A percentile compares a stretch with the other conserved stretches of the same genome.
These are phyloP conservation scores for Globisporangium yorkense DNA, from an alignment of 352 stramenopile genomes.

Conservation along the genomic window DNA sequence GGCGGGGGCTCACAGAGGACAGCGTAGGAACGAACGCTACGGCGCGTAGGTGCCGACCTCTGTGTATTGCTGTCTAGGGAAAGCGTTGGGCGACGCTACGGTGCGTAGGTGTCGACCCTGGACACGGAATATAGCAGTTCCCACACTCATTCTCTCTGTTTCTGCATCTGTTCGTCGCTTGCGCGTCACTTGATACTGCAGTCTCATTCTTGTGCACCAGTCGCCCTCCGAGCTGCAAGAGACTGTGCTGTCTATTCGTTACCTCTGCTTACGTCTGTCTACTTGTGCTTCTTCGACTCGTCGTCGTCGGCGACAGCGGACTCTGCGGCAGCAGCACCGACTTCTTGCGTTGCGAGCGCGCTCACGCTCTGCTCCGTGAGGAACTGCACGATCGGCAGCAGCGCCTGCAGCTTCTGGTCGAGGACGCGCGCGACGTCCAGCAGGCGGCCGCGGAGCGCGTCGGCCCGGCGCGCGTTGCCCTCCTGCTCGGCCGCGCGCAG, in stretches of 20 bases:
- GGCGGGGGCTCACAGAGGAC: constrained; percentile 43
- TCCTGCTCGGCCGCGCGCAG: constrained; percentile 34
- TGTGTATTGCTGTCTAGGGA: constrained; percentile 53
- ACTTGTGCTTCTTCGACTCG: constrained; percentile 50
- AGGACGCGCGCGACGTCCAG: constrained; percentile 47
- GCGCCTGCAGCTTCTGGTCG: constrained; percentile 48
- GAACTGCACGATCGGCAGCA: constrained; percentile 53
- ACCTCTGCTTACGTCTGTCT: background rate
- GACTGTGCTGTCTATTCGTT: too few species aligned
- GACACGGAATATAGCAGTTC: constrained; percentile 29
- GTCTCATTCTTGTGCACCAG: background rate
- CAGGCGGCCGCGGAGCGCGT: constrained; percentile 45
- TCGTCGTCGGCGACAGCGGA: background rate
- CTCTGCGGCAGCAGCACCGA: background rate
- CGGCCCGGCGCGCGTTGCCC: constrained; percentile 38
- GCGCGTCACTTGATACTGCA: background rate
- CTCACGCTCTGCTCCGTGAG: constrained; percentile 49
- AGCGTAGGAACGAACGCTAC: constrained; percentile 86
- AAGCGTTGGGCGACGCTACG: constrained; percentile 85
- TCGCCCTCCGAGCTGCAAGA: too few species aligned
- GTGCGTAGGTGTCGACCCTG: constrained; percentile 87
- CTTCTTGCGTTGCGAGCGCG: background rate
- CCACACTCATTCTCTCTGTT: constrained; percentile 3
- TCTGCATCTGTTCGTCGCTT: background rate
- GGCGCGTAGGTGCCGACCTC: constrained; percentile 88